phyloP scores from a whole-genome alignment of 305 asterid genomes.

The Fraxinus baroniana region DNA sequence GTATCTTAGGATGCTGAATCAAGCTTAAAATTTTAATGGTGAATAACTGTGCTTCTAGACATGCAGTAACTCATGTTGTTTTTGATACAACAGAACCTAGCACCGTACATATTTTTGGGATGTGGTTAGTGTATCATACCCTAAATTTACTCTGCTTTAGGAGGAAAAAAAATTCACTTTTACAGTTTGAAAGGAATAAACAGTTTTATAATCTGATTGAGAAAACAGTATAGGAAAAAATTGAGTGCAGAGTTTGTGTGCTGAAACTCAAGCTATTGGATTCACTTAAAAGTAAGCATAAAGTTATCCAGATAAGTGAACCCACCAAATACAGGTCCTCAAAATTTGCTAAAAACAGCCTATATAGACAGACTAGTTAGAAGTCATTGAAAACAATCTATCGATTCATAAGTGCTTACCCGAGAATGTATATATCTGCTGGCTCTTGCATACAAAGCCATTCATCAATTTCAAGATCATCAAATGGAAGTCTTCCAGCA shows the following conservation, averaged over 20 bases:
- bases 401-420: conserved; percentile 41
- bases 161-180: background rate
- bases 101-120: background rate
- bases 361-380: background rate
- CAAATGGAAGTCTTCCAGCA: conserved; percentile 74
- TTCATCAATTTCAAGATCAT: conserved; percentile 75
- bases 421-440: conserved; percentile 73
- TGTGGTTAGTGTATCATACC: background rate
- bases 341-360: background rate
- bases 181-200: background rate
- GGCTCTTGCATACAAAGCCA: conserved; percentile 85
- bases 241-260: background rate
- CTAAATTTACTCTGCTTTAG: background rate
- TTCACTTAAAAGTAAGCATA: background rate
- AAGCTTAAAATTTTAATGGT: background rate
- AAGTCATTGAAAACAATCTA: background rate
- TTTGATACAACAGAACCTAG: background rate
- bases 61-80: background rate
- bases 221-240: background rate
- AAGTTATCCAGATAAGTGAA: background rate
- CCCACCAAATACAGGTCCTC: background rate
- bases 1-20: background rate
- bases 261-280: background rate
- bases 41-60: background rate
- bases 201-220: background rate